Base-by-base conservation (phyloP, 371 early-diverging fungal species). In the Phascolomyces articulosus region DNA sequence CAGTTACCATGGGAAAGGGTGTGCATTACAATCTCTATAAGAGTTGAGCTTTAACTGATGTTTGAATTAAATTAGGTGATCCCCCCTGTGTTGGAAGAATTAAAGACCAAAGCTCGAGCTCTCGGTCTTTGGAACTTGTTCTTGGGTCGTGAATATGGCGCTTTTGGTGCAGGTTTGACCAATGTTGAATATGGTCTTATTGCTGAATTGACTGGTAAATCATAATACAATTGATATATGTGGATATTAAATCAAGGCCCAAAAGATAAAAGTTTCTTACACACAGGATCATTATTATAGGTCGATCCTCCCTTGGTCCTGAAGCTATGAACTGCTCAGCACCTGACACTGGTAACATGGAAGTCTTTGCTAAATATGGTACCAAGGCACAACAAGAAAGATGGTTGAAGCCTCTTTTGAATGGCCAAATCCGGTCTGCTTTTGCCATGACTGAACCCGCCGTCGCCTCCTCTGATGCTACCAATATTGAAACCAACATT, bases 281-380 rank as follows among this genome's bases (percentile, higher is more conserved):
- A 34, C 11, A 34, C 11, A 34, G 6, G 11, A 9, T 34, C 11
- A 9, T 9, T 34, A 34, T 9, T 34, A 11, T 34, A 34, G 98
- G 97, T 40, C 89, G 93, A 15, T 31, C 87, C 84, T 55, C 83
- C 89, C 34, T 95, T 26, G 96, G 95, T 9, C 93, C 96, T 49
- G 96, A 96, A 80, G 90, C 88, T 49, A 76, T 88, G 84, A 97
- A 98, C 88, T 95, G 95, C 80, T 84, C 90, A 40, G 96, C 97
- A n/a, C 97, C 97, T 9, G 98, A 98, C 69, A 97, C 97, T 6
- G 98, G 98, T 58, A 98, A 98, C 85, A 98, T 98, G 97, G 97
- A 98, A 77, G 96, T 98, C 29, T 89, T 98, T 63, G 94, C 95
- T 56, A 95, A 96, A 81, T 98, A 96, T 76, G 98, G 97, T 44